Base-by-base conservation (phyloP, 352 stramenopile species). In the Phytophthora citricola region DNA sequence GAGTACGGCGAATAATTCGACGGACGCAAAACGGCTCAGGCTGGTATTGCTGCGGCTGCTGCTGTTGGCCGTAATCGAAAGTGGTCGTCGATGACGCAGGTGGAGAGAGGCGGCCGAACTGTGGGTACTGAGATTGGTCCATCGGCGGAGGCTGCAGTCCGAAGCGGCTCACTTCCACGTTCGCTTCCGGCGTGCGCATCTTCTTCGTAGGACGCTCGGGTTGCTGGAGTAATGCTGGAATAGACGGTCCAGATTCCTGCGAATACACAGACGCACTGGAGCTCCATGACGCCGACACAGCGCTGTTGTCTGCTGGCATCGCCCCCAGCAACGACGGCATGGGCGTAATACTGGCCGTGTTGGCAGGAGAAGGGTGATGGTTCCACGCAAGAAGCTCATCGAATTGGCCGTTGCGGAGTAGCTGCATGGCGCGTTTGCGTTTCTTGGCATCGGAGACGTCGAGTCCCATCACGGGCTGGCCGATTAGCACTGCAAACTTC, bases 371-470 rank as follows among this genome's bases (percentile, higher is more conserved):
- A 22, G 62, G 66, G 26, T 78, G 71, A 34, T 71, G 66, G 41
- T 86, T 64, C 87, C 87, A 92, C 27, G 71, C 75, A 12, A 95
- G 69, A 14, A 95, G 66, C 51, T 92, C 83, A 51, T 92, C 77
- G 69, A 82, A 93, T 53, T 92, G 83, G 27, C 76, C 85, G 41
- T 93, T 88, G 29, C 87, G 85, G 5, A 95, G 73, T 58, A 93
- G 82, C 64, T 91, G 81, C 49, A 93, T 73, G 41, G 87, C 83
- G 26, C 78, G 79, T 58, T 95, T 95, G 52, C 81, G 81, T 73
- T 95, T 95, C 79, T 92, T 94, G 46, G 78, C 71, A 69, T 93
- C 81, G 20, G 87, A 92, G 39, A 93, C 72, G 53, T 94, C 84
- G 22, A 94, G 69, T 0, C 87, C 85, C 29, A 87, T 69, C 20